Conservation (phyloP, 2,329 filamentous ascomycete species). For the Cercospora beticola region DNA sequence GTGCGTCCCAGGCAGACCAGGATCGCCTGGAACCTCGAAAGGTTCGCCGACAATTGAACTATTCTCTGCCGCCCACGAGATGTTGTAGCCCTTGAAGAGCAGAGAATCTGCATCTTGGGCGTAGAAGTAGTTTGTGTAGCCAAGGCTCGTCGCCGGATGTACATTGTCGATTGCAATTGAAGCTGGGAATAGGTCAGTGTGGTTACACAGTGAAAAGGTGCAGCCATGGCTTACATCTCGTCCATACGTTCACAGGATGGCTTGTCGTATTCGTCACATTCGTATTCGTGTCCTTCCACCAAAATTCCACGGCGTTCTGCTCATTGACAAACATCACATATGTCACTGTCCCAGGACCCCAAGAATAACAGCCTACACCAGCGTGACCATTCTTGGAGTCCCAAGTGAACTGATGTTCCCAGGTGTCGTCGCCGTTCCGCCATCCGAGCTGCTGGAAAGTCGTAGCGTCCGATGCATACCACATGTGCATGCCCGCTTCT, state of each 20-base stretch:
- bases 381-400: slow-evolving; percentile 44
- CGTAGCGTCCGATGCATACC: slow-evolving; percentile 43
- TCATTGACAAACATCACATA: slow-evolving; percentile 48
- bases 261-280: slow-evolving; percentile 31
- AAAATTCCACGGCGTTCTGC: slow-evolving; percentile 43
- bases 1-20: slow-evolving; percentile 43
- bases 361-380: slow-evolving; percentile 29
- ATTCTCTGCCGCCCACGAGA: slow-evolving; percentile 43
- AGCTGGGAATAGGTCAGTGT: neutral
- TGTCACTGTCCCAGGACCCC: slow-evolving; percentile 35
- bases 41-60: slow-evolving; percentile 37
- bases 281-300: slow-evolving; percentile 47
- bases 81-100: slow-evolving; percentile 43
- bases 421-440: slow-evolving; percentile 41
- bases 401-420: slow-evolving; percentile 42
- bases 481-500: slow-evolving; percentile 46
- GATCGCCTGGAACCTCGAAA: slow-evolving; percentile 39
- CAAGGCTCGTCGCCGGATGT: slow-evolving; percentile 42
- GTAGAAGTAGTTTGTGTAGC: slow-evolving; percentile 47
- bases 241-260: slow-evolving; percentile 46
- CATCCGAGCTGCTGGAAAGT: slow-evolving; percentile 46
- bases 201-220: neutral
- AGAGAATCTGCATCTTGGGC: slow-evolving; percentile 39
- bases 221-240: slow-evolving; percentile 26
- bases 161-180: slow-evolving; percentile 39